Percentiles rank a stretch among this genome's conserved stretches.
phyloP scores from a whole-genome alignment of 495 filamentous ascomycete genomes.

The Xylaria telfairii region DNA sequence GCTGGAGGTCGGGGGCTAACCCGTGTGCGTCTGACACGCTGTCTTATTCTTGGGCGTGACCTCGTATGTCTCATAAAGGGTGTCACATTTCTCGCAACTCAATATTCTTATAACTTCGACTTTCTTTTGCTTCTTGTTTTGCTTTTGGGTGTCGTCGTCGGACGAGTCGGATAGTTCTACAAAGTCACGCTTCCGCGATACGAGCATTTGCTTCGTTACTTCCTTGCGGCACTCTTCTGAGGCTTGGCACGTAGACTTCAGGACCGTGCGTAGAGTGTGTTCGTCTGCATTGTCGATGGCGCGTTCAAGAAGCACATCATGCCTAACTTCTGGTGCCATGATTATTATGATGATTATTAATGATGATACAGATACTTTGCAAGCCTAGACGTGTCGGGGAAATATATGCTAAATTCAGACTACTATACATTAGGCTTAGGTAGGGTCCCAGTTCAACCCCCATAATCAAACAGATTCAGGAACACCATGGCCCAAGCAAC shows the following conservation, averaged over 20 bases:
- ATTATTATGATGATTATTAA: neutral
- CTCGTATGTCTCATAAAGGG: conserved; percentile 14
- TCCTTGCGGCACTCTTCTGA: conserved; percentile 19
- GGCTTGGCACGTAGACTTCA: conserved; percentile 21
- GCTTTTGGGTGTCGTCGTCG: neutral
- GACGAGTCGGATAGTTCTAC: conserved; percentile 17
- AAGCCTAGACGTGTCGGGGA: neutral
- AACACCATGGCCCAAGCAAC: neutral
- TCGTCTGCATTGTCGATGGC: conserved; percentile 14
- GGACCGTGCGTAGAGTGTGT: conserved; percentile 1
- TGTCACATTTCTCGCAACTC: conserved; percentile 13
- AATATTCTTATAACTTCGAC: neutral
- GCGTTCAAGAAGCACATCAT: neutral
- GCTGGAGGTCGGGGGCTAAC: neutral
- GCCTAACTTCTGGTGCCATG: neutral
- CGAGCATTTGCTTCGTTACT: conserved; percentile 3
- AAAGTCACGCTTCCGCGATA: conserved; percentile 17
- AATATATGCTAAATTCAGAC: neutral
- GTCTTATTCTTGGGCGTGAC: conserved; percentile 16
- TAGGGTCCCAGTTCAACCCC: neutral
- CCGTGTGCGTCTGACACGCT: conserved; percentile 17
- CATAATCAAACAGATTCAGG: neutral
- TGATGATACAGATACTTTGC: neutral
- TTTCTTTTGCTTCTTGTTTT: conserved; percentile 14
- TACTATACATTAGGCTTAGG: too few relatives aligned